These are phyloP conservation scores for Euphrasia confusa DNA, from an alignment of 257 asterid genomes.

Conservation along the genomic window DNA sequence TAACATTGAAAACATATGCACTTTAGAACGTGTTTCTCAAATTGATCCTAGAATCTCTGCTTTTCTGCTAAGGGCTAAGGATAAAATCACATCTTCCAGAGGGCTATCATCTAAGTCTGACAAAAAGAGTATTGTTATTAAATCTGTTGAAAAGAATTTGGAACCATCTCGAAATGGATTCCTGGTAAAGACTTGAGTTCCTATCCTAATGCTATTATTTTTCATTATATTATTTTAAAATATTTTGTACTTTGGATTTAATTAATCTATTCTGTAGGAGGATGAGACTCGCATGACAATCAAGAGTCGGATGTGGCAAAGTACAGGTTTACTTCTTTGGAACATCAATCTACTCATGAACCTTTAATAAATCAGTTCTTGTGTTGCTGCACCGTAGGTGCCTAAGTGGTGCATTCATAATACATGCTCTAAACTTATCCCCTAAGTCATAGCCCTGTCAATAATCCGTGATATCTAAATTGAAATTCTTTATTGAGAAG, in stretches of 20 bases:
- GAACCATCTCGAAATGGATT: conserved; percentile 18
- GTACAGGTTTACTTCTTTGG: conserved; percentile 23
- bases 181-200: conserved; percentile 20
- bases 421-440: background rate
- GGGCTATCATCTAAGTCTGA: conserved; percentile 5
- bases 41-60: conserved; percentile 36
- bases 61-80: conserved; percentile 38
- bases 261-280: conserved; percentile 28
- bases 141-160: background rate
- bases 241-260: background rate
- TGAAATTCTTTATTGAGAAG: background rate
- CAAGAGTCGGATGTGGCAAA: conserved; percentile 6
- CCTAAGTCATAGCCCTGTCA: background rate
- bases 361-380: background rate
- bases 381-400: conserved; percentile 5
- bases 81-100: conserved; percentile 24
- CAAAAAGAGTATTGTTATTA: background rate
- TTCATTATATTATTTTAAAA: background rate
- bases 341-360: conserved; percentile 10
- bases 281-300: background rate
- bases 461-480: background rate
- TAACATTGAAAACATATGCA: conserved; percentile 37
- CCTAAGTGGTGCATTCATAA: background rate
- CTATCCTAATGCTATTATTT: conserved; percentile 19
- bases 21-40: conserved; percentile 16